Evolutionary conservation across 192 early-diverging fungal genomes (phyloP), one percentile per base, ranked within the genome.

Genomic region (Gaertneriomyces sp.): DNA sequence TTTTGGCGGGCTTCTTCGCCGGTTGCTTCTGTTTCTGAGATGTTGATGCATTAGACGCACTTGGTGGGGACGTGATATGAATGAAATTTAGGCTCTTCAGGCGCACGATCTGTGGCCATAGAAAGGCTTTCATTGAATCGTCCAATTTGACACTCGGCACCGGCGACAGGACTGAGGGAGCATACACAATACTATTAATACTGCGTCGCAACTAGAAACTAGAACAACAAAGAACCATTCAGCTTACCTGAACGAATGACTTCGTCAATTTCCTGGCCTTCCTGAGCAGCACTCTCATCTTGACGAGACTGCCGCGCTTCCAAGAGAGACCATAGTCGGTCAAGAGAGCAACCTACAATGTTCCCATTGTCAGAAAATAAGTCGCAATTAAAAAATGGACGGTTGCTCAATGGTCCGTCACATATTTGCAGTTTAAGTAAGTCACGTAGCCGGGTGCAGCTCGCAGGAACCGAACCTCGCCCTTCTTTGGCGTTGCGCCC

Each of bases 251-350:
- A 51, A 38, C 73, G 7, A 5, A 40, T 14, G 46, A 45, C 10
- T 25, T n/a, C 46, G 7, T 7, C 19, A 7, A n/a, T 7, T 20
- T 38, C 39, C 5, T 33, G 17, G 6, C 20, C 63, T 14, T 19
- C 5, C 1, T 0, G 7, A 5, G 0, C 63, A 4, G 43, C 53
- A 20, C 1, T 14, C 40, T 54, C 63, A 14, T 42, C 47, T n/a
- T 39, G 39, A 10, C 6, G 4, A 7, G 6, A 47, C 67, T 39
- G 73, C 72, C 33, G 73, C 64, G 57, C 79, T 71, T 64, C 77
- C 42, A 72, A 76, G 58, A 53, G 62, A 17, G 14, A 64, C 73
- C 70, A 75, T 51, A 74, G 53, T 12, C 65, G 53, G 39, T 77
- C 66, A 20, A 73, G 49, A 4, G 70, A 50, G 62, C 75, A 76